Conservation (phyloP, 2,329 filamentous ascomycete genomes). For the Orbilia quercus region DNA sequence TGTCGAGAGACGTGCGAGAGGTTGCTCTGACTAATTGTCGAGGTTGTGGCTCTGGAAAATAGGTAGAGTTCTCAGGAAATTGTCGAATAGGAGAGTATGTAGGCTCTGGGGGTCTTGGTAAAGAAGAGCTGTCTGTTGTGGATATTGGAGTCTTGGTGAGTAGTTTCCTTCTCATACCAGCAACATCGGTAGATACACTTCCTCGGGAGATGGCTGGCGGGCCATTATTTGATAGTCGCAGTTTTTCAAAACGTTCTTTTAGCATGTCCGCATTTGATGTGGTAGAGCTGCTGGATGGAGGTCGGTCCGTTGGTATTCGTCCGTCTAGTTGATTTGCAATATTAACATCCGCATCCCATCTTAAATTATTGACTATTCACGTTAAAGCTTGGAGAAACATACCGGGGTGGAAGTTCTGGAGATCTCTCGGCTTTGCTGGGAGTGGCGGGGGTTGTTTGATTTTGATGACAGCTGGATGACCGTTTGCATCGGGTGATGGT, state of each 20-base stretch:
- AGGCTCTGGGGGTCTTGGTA: conserved; percentile 71
- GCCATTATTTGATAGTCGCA: conserved; percentile 11
- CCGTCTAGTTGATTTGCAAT: conserved; percentile 55
- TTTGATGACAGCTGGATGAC: conserved; percentile 30
- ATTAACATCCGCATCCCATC: conserved; percentile 58
- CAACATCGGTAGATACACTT: conserved; percentile 12
- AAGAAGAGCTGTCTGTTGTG: conserved; percentile 14
- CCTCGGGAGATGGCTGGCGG: background rate
- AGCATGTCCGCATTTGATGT: conserved; percentile 59
- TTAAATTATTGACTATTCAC: conserved; percentile 61
- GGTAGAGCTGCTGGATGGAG: conserved; percentile 67
- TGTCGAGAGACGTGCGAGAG: conserved; percentile 61
- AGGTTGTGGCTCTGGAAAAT: conserved; percentile 33
- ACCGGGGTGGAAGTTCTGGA: conserved; percentile 66
- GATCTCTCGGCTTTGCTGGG: conserved; percentile 64
- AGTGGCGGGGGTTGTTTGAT: conserved; percentile 58
- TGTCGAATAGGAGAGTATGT: conserved; percentile 83
- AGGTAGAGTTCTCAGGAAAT: conserved; percentile 62
- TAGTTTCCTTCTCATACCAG: conserved; percentile 17
- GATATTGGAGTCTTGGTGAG: conserved; percentile 27
- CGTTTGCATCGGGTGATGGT: conserved; percentile 49
- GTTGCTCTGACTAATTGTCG: conserved; percentile 31
- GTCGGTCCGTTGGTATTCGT: conserved; percentile 64
- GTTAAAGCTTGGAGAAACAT: conserved; percentile 63
- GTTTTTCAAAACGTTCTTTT: conserved; percentile 39